phyloP scores from a whole-genome alignment of 1,139 yeast species.

The Magnusiomyces tetraspermus region DNA sequence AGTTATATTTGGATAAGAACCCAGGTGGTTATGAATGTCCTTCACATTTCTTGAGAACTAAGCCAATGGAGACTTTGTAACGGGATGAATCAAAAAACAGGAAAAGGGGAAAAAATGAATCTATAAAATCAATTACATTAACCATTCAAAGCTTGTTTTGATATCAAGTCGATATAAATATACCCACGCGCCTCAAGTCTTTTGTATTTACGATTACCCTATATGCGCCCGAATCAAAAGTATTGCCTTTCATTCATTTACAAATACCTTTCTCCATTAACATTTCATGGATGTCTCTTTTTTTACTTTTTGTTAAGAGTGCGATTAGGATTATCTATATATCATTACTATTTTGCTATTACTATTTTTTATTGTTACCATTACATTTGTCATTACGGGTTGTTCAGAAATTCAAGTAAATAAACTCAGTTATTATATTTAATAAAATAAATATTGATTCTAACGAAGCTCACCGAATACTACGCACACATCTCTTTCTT shows the following conservation, averaged over 20 bases:
- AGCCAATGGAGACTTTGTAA: conserved; percentile 15
- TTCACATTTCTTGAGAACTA: conserved; percentile 59
- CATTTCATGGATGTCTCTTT: too few species aligned
- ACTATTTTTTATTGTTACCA: background rate
- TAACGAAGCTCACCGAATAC: too few species aligned
- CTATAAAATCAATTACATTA: background rate
- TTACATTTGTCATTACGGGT: background rate
- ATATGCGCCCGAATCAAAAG: too few species aligned
- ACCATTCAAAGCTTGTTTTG: background rate
- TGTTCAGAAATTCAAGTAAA: too few species aligned
- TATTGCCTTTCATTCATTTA: too few species aligned
- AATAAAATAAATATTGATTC: too few species aligned
- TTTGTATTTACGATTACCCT: background rate
- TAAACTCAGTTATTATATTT: too few species aligned
- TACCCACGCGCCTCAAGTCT: background rate
- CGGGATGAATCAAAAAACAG: background rate
- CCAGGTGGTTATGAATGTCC: conserved; percentile 87
- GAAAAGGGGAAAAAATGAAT: background rate
- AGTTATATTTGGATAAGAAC: conserved; percentile 62
- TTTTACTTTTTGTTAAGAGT: too few species aligned
- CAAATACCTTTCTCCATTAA: too few species aligned
- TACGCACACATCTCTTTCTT: too few species aligned
- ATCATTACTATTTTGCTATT: too few species aligned
- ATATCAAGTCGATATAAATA: background rate
- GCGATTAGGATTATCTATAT: too few species aligned